Conservation (phyloP, 108 stramenopile genomes). For the Cyclotella baltica region DNA sequence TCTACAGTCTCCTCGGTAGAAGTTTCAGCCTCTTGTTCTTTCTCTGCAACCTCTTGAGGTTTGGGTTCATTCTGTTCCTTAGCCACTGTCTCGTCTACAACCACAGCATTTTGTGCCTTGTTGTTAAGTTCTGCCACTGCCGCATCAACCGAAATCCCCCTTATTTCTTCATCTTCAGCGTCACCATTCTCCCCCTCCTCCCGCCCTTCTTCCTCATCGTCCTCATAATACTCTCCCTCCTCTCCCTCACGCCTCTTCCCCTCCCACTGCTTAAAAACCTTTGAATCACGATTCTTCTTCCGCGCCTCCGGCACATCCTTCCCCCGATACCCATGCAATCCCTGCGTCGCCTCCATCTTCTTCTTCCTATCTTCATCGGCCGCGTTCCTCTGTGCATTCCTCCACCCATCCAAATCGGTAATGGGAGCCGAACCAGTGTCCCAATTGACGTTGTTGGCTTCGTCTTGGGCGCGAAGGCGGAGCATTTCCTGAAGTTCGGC, state of each 20-base stretch:
- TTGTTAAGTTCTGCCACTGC: too few species aligned
- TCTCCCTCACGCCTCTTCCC: not conserved
- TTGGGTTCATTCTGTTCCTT: not conserved
- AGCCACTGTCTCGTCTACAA: too few species aligned
- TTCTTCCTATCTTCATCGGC: conserved; percentile 35
- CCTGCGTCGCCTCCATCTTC: conserved; percentile 44
- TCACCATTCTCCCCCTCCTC: conserved; percentile 8
- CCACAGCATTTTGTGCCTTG: too few species aligned
- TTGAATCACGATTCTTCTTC: conserved; percentile 10
- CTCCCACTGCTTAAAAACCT: conserved; percentile 20
- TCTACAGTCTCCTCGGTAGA: too few species aligned
- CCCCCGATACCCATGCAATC: conserved; percentile 39
- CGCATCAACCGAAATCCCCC: not conserved
- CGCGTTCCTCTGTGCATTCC: conserved; percentile 7
- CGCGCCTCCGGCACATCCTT: conserved; percentile 18
- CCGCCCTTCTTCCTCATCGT: not conserved
- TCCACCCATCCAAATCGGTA: conserved; percentile 28
- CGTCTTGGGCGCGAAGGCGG: conserved; percentile 18
- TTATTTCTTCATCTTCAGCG: not conserved
- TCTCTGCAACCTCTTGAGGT: not conserved
- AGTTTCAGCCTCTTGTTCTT: not conserved
- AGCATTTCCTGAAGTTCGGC: conserved; percentile 52
- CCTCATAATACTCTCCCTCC: not conserved
- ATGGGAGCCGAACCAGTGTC: conserved; percentile 38
- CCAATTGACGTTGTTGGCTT: conserved; percentile 11